Conservation (phyloP, 2,329 filamentous ascomycete species). For the Plectosphaerella plurivora region DNA sequence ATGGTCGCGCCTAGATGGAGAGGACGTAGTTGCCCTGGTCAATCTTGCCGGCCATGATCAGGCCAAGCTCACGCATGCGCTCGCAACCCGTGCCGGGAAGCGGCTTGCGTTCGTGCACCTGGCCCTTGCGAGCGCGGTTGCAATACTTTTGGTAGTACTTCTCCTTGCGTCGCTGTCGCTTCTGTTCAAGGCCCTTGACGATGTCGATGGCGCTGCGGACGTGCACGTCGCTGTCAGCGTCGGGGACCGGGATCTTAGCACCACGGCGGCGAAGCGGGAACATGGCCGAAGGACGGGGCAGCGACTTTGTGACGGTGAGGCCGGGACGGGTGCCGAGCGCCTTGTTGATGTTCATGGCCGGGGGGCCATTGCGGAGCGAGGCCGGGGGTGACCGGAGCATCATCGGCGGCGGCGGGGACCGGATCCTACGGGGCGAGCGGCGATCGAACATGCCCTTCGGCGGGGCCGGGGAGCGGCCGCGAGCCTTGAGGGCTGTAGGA, state of each 20-base stretch:
- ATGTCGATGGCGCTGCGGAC: constrained; percentile 95
- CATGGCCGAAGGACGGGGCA: constrained; percentile 73
- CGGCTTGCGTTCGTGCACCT: constrained; percentile 58
- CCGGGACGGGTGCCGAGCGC: constrained; percentile 56
- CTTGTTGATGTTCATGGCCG: constrained; percentile 34
- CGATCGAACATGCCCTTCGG: constrained; percentile 54
- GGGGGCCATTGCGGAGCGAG: constrained; percentile 35
- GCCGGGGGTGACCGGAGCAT: constrained; percentile 43
- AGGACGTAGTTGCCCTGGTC: constrained; percentile 74
- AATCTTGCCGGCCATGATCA: constrained; percentile 79
- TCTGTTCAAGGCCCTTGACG: constrained; percentile 91
- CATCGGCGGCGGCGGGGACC: constrained; percentile 66
- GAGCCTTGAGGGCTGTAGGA: constrained; percentile 32
- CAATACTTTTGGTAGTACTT: constrained; percentile 89
- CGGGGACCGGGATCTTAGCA: constrained; percentile 21
- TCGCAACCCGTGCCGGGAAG: constrained; percentile 84
- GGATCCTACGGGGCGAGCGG: constrained; percentile 65
- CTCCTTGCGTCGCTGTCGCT: constrained; percentile 87
- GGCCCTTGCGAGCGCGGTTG: constrained; percentile 71
- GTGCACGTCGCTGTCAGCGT: constrained; percentile 49
- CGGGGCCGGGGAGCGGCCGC: constrained; percentile 45
- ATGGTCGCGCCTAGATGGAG: constrained; percentile 51
- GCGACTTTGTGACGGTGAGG: constrained; percentile 75
- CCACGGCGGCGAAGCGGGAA: constrained; percentile 49
- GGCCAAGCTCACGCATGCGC: constrained; percentile 80